Conservation (phyloP, 495 filamentous ascomycete genomes). For the Opeltia flavorubescens region DNA sequence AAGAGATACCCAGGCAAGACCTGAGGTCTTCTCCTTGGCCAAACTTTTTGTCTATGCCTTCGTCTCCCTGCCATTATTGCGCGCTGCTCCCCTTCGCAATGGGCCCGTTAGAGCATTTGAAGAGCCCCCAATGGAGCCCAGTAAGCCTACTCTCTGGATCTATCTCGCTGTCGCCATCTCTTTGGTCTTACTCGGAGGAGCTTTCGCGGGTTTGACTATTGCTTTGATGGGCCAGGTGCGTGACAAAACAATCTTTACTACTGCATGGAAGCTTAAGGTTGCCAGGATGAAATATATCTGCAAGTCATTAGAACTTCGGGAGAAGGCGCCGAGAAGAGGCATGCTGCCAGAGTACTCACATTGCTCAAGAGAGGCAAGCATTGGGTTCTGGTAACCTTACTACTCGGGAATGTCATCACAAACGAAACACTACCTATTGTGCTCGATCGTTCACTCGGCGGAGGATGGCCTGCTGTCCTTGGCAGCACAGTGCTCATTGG, state of each 20-base stretch:
- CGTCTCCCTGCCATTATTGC: background rate
- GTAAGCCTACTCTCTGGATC: constrained; percentile 51
- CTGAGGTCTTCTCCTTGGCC: too few species aligned
- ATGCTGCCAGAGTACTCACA: constrained; percentile 67
- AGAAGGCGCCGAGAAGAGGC: constrained; percentile 63
- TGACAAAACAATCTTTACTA: background rate
- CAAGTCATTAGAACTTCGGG: constrained; percentile 85
- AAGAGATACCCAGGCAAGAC: too few species aligned
- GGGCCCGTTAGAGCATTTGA: constrained; percentile 4
- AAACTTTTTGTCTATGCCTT: background rate
- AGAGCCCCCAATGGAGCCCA: constrained; percentile 26
- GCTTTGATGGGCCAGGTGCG: constrained; percentile 51
- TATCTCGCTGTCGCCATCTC: constrained; percentile 54
- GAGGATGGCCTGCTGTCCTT: constrained; percentile 86
- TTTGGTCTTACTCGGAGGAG: constrained; percentile 75
- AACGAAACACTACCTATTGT: constrained; percentile 96
- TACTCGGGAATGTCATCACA: constrained; percentile 93
- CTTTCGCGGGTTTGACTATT: constrained; percentile 94
- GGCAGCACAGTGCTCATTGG: constrained; percentile 87
- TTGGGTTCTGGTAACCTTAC: constrained; percentile 94
- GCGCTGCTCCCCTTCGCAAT: constrained; percentile 1
- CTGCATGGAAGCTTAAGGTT: background rate
- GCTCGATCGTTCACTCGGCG: constrained; percentile 82
- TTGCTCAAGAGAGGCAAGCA: constrained; percentile 84
- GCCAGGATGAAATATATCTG: constrained; percentile 86